Evolutionary conservation across 2,329 filamentous ascomycete species (phyloP).

Genomic region (Dothistroma septosporum): DNA sequence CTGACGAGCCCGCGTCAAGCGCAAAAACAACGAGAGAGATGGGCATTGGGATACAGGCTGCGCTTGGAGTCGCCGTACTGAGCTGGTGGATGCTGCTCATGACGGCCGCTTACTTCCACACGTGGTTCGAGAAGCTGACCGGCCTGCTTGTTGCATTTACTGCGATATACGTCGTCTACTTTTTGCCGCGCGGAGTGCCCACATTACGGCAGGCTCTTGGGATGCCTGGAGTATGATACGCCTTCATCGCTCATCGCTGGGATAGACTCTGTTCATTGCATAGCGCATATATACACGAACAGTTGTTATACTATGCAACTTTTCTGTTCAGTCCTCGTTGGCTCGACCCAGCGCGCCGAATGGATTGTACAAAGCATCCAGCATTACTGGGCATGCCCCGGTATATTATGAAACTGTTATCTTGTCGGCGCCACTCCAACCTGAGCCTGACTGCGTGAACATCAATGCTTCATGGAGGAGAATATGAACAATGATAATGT

Average conservation of each 20-base stretch:
- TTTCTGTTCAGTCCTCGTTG: too few relatives aligned
- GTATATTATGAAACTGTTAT: too few relatives aligned
- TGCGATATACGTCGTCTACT: slow-evolving; percentile 46
- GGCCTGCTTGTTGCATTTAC: slow-evolving; percentile 47
- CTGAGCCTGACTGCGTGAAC: too few relatives aligned
- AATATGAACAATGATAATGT: too few relatives aligned
- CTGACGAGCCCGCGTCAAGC: slow-evolving; percentile 37
- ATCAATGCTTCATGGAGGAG: too few relatives aligned
- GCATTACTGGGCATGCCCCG: too few relatives aligned
- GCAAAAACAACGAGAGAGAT: slow-evolving; percentile 36
- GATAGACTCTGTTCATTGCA: neutral
- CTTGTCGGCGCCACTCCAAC: too few relatives aligned
- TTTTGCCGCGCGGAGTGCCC: slow-evolving; percentile 45
- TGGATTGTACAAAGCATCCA: too few relatives aligned
- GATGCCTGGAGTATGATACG: slow-evolving; percentile 41
- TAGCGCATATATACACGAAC: neutral
- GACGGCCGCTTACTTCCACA: slow-evolving; percentile 98
- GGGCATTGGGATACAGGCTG: slow-evolving; percentile 51
- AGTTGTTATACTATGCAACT: neutral
- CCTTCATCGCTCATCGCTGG: neutral
- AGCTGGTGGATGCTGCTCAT: slow-evolving; percentile 96
- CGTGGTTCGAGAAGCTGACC: slow-evolving; percentile 86
- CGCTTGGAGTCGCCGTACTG: slow-evolving; percentile 59
- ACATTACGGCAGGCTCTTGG: slow-evolving; percentile 42
- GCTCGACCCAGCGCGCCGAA: too few relatives aligned